These are phyloP conservation scores for Zoysia matrella DNA, from an alignment of 202 grass and related monocot genomes.

Conservation along the genomic window DNA sequence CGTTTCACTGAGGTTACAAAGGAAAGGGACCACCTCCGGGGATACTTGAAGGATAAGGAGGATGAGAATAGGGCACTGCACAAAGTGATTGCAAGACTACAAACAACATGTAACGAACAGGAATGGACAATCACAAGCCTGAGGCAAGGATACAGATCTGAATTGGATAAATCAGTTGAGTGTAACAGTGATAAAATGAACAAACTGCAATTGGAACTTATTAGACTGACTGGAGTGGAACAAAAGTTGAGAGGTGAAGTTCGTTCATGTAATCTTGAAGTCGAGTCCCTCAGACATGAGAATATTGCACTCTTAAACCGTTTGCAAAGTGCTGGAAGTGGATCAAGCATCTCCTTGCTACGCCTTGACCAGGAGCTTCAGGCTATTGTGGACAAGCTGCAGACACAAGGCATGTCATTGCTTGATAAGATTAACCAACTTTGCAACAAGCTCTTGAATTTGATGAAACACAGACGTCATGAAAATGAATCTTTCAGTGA, in stretches of 20 bases:
- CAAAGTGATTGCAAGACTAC: conserved; percentile 64
- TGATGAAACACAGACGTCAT: conserved; percentile 53
- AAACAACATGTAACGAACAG: conserved; percentile 63
- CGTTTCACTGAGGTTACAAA: conserved; percentile 44
- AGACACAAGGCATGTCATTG: conserved; percentile 63
- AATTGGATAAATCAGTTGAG: conserved; percentile 52
- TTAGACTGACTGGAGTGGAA: conserved; percentile 70
- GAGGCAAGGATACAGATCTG: conserved; percentile 52
- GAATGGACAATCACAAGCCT: conserved; percentile 70
- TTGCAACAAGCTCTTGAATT: conserved; percentile 55
- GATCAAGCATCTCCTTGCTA: conserved; percentile 39
- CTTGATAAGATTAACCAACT: conserved; percentile 62
- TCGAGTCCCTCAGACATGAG: conserved; percentile 68
- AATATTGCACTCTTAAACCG: conserved; percentile 64
- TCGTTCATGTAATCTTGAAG: conserved; percentile 58
- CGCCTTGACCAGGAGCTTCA: conserved; percentile 58
- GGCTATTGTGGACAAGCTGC: conserved; percentile 59
- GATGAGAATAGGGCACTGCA: conserved; percentile 63
- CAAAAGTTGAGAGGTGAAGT: conserved; percentile 72
- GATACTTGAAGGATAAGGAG: conserved; percentile 72
- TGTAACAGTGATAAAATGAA: conserved; percentile 23
- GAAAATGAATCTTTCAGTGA: conserved; percentile 44
- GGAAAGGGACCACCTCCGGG: conserved; percentile 55
- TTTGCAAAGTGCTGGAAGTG: conserved; percentile 58
- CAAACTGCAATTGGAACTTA: conserved; percentile 62